Evolutionary conservation across 345 rosid species (phyloP), one percentile per base, ranked within the genome.

Genomic region (Eucalyptus sideroxylon): DNA sequence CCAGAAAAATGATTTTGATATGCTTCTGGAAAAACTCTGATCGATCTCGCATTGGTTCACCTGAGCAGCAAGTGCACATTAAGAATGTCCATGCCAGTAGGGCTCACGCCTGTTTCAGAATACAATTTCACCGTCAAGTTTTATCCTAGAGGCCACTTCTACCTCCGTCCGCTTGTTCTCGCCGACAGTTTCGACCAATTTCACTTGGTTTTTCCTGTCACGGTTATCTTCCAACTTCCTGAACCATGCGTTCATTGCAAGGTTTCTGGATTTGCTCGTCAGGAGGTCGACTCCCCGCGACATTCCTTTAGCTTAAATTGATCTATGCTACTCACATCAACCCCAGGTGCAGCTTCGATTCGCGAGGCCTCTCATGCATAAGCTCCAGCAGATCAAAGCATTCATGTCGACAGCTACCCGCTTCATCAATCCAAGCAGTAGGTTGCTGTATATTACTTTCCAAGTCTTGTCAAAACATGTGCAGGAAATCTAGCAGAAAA

Each of bases 391-490:
- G 27, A 55, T 55, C 60, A 55, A 55, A 21, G 60, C 12, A 55
- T 55, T 9, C 60, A 55, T 55, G 60, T 55, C 60, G 60, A 55
- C 60, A 55, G 60, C 60, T 86, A 65, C 94, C 97, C 50, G 92
- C 93, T 88, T 94, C 93, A 89, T 98, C 99, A 92, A 98, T 98
- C 99, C 99, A 98, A 51, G 96, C 99, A 90, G 97, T 93, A 1
- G 98, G 92, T 81, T 93, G 93, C 62, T 93, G 95, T 8, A 60
- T 45, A 69, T 97, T 96, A 31, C 96, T 96, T 88, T 92, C 94
- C 94, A 91, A 55, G 91, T 97, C 95, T 31, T 93, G 83, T 23
- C 91, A 92, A 50, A 92, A 90, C 99, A 97, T 97, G 51, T 95
- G 98, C 93, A 93, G 83, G 89, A 97, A 94, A 91, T 98, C 98